These are phyloP conservation scores for Rhytidiadelphus loreus DNA, from an alignment of 225 moss, liverwort and hornwort species.

Conservation along the genomic window DNA sequence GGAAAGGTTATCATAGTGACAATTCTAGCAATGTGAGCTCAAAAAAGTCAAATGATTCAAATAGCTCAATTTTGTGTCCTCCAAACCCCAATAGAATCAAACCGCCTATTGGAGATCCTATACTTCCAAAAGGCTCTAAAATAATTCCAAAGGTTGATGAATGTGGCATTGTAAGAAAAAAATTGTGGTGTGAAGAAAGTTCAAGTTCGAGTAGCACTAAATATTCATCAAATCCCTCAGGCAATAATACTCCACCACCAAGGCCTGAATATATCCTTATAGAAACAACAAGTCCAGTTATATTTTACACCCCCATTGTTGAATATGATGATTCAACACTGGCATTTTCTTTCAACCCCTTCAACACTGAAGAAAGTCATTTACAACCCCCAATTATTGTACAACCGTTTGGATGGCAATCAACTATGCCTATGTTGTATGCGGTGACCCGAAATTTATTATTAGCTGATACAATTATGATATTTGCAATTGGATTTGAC, in stretches of 20 bases:
- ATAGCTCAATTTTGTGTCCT: neutral
- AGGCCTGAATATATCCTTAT: neutral
- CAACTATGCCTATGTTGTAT: slow-evolving; percentile 26
- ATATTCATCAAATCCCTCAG: neutral
- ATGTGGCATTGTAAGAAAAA: neutral
- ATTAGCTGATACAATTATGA: slow-evolving; percentile 18
- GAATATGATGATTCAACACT: slow-evolving; percentile 8
- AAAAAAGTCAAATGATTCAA: neutral
- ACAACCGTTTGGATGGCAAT: slow-evolving; percentile 30
- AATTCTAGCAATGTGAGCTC: neutral
- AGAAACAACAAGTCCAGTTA: neutral
- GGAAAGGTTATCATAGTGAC: neutral
- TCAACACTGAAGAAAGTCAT: neutral
- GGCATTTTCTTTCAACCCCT: slow-evolving; percentile 18
- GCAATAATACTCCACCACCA: neutral
- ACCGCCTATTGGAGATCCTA: neutral
- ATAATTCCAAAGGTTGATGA: neutral
- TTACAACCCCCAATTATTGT: slow-evolving; percentile 27
- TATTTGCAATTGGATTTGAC: slow-evolving; percentile 32
- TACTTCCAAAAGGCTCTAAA: neutral
- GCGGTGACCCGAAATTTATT: neutral
- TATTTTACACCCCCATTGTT: neutral
- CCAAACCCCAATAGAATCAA: neutral
- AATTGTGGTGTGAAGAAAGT: slow-evolving; percentile 17
- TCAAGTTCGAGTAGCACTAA: neutral